Base-by-base conservation (phyloP, 768 basidiomycete species). In the Leucosporidium creatinivorum region DNA sequence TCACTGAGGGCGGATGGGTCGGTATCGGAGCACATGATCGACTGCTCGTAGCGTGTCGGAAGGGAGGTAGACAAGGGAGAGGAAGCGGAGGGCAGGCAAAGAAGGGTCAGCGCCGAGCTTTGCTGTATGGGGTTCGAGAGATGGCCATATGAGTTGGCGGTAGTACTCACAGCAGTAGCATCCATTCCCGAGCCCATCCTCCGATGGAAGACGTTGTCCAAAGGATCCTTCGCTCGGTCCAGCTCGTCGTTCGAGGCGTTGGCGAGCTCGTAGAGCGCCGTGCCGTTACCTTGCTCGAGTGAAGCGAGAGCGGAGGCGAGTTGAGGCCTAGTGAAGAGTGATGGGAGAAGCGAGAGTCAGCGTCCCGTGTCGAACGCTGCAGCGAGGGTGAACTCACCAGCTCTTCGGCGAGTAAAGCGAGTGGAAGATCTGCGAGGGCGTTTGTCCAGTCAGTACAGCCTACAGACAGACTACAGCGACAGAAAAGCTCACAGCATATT, bases 1-100 rank as follows among this genome's bases (percentile, higher is more conserved):
- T 64, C 51, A 18, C 44, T 33, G 30, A 60, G 25, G 1, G 54
- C 54, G 25, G 4, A 25, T 0, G 12, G 50, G 39, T 69, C 60
- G 12, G 73, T 69, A 39, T 73, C 73, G 13, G 52, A 44, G 65
- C 73, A 73, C 67, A 70, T 73, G 59, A 73, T 65, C 0, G 65
- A 67, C 17, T 65, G 36, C 1, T n/a, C 1, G 4, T 13, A 26
- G 36, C 30, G 30, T n/a, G 39, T 57, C 15, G 39, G 26, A 18
- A 3, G 19, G 26, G 17, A 49, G 54, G 33, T 4, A 33, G 31
- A 13, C 13, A 7, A 47, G 25, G 23, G 2, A n/a, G 19, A 31
- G 28, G 8, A 36, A n/a, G 19, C n/a, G n/a, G 6, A 19, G 17
- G 56, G 18, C 30, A 36, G 28, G 17, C 30, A 26, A 26, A 30